Evolutionary conservation across 83 land plant genomes (phyloP).

Genomic region (Isoetes engelmannii): DNA sequence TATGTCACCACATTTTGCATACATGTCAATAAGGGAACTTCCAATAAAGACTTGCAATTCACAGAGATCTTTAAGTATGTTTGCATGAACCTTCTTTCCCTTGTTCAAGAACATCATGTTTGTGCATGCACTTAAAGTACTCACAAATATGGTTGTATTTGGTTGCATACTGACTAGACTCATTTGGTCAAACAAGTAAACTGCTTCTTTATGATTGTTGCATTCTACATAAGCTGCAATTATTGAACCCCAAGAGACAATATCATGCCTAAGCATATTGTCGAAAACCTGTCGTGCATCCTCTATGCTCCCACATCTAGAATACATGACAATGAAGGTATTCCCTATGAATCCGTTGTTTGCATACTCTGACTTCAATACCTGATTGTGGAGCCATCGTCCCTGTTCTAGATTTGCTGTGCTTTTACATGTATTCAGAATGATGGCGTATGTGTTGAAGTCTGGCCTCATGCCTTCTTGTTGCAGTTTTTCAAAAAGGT

Average conservation of each 20-base stretch:
- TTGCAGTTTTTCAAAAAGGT: constrained; percentile 11
- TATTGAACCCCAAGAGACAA: no score
- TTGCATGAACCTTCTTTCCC: not conserved
- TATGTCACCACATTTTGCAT: not conserved
- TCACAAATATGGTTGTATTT: not conserved
- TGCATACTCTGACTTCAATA: no score
- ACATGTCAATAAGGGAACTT: constrained; percentile 8
- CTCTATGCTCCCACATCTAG: no score
- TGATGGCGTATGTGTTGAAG: constrained; percentile 21
- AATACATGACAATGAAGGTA: no score
- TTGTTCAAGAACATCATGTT: not conserved
- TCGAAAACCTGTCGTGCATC: no score
- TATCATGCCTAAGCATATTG: no score
- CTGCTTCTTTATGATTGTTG: not conserved
- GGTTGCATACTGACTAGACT: not conserved
- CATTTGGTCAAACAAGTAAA: not conserved
- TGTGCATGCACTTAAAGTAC: constrained; percentile 4
- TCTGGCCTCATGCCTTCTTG: constrained; percentile 5
- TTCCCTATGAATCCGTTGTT: no score
- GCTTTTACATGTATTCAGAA: constrained; percentile 32
- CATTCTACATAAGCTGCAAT: no score
- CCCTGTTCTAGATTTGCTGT: no score
- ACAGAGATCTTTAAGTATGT: not conserved
- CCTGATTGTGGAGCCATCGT: no score
- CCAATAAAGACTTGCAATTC: not conserved